Conservation (phyloP, 2,329 filamentous ascomycete genomes). For the Zelopaecilomyces penicillatus region DNA sequence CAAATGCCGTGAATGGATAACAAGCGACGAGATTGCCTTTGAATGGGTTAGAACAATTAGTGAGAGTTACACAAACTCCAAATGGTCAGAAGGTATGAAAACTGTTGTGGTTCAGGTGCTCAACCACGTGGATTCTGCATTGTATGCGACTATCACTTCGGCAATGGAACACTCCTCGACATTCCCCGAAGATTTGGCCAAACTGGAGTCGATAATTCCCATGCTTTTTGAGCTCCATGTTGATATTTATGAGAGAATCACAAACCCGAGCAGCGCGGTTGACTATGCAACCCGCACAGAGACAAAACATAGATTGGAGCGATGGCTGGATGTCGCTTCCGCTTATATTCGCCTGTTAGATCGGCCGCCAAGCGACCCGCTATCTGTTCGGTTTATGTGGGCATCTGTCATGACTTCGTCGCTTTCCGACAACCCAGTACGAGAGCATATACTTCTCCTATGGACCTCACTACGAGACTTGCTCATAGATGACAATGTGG, state of each 20-base stretch:
- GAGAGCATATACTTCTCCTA: conserved; percentile 49
- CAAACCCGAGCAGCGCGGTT: conserved; percentile 47
- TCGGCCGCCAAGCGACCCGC: conserved; percentile 24
- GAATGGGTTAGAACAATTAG: conserved; percentile 48
- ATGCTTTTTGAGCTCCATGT: conserved; percentile 56
- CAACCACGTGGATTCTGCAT: conserved; percentile 41
- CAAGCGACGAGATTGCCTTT: conserved; percentile 48
- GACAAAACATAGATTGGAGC: conserved; percentile 39
- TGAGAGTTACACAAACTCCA: conserved; percentile 41
- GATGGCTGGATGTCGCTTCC: conserved; percentile 45
- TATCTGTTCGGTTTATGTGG: conserved; percentile 50
- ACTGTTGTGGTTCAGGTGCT: conserved; percentile 48
- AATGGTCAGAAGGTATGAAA: conserved; percentile 53
- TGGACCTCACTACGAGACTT: conserved; percentile 51
- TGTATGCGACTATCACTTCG: conserved; percentile 38
- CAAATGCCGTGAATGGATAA: conserved; percentile 35
- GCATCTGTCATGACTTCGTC: conserved; percentile 46
- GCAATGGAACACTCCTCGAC: conserved; percentile 28
- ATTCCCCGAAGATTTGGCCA: conserved; percentile 18
- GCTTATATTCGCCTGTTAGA: conserved; percentile 32
- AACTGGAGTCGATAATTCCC: conserved; percentile 39
- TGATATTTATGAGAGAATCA: conserved; percentile 51
- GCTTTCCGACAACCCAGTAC: conserved; percentile 41
- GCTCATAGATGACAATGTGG: conserved; percentile 31
- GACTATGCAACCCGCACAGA: conserved; percentile 40